Evolutionary conservation across 2,329 filamentous ascomycete species (phyloP), one percentile per base, ranked within the genome.

Genomic region (Ceratocystis cubensis): DNA sequence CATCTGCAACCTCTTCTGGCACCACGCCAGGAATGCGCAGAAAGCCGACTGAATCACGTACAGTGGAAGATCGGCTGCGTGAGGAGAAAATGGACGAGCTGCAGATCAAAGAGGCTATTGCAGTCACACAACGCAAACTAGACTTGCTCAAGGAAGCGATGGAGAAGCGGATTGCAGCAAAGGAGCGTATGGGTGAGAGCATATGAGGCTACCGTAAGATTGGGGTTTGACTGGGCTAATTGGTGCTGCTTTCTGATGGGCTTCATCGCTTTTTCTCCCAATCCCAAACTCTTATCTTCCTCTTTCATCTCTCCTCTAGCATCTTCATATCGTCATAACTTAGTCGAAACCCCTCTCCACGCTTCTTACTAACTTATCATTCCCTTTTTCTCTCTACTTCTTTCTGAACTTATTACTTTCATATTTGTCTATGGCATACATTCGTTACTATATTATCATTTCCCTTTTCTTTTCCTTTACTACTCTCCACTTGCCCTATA

Each of bases 41-140:
- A 59, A 81, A 83, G 70, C 78, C 77, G 15, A 74, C 81, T 30
- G 80, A 86, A 70, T 78, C 81, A 1, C 80, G 80, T 41, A 79
- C 85, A 1, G 77, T 83, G 28, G 82, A 86, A 71, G 84, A 87
- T 66, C 84, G 81, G 72, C 69, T 85, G 61, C 77, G 78, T 8
- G 78, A 82, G 67, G 80, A 83, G 70, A 78, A 78, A 61, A 88
- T 93, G 83, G 84, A 85, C 61, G 84, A 89, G 71, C 80, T 84
- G 44, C 87, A 94, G 73, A 82, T 96, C 68, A 83, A 86, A 69
- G 84, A 95, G 77, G 89, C 91, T 22, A 93, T 96, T 68, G 80
- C 83, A 65, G 84, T 96, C 37, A 96, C 93, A 2, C 90, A 96
- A 74, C 88, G 96, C 78, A 88, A 89, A 72, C 77, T 99, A 41